phyloP scores from a whole-genome alignment of 169 alveolate genomes.

The Besnoitia besnoiti region DNA sequence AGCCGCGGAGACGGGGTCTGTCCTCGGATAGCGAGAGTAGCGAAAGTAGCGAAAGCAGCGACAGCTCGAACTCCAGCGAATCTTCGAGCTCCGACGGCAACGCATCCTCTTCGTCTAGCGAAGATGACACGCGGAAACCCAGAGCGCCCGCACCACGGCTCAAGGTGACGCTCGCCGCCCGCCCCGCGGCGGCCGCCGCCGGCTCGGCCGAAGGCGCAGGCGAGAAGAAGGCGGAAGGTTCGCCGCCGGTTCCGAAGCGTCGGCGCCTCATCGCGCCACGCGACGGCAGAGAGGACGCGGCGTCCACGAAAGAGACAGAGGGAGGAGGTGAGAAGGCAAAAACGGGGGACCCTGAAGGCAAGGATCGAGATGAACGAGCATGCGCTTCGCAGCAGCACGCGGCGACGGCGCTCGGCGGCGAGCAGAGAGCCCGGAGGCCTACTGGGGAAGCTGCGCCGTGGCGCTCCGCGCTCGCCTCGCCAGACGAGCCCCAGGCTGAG shows the following conservation, averaged over 20 bases:
- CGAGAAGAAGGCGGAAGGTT: background rate
- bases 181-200: too few species aligned
- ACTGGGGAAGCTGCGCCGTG: background rate
- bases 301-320: background rate
- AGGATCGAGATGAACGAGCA: background rate
- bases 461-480: background rate
- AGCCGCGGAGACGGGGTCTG: background rate
- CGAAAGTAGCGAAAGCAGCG: background rate
- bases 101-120: background rate
- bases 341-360: background rate
- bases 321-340: background rate
- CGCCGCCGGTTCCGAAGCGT: background rate
- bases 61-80: background rate
- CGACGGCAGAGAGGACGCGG: background rate
- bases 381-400: background rate
- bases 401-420: background rate
- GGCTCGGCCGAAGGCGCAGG: too few species aligned
- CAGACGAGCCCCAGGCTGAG: background rate
- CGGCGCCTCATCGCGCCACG: background rate
- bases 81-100: background rate
- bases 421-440: background rate
- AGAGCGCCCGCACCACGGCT: background rate
- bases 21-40: background rate
- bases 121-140: background rate
- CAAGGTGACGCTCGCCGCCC: background rate